Evolutionary conservation across 305 asterid genomes (phyloP), one percentile per base, ranked within the genome.

Genomic region (Fraxinus xanthoxyloides): DNA sequence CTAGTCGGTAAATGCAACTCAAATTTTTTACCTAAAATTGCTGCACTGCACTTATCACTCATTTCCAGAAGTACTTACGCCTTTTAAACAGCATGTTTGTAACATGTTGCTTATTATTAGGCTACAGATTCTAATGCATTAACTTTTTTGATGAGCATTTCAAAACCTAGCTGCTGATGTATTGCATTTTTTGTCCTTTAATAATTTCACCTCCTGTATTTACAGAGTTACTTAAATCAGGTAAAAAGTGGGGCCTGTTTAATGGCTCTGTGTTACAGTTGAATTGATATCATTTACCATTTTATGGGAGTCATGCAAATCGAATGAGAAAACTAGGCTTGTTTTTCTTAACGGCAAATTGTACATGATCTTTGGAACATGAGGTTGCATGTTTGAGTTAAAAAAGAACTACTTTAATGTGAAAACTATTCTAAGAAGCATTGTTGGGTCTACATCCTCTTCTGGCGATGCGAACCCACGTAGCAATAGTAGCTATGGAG

Each of bases 141-240:
- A 59, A 63, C 34, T 24, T 35, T 26, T 24, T 65, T 10, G 19
- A 24, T 4, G 81, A 73, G 77, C 48, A 38, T 32, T 21, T 7
- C 51, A 2, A 48, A 46, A 31, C 48, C 15, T 65, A 65, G 21
- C 30, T 69, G 59, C 21, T 43, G 7, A 61, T 13, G 32, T 15
- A 23, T 81, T 28, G 65, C 65, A 13, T 21, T 31, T 76, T 21
- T 78, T 73, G 72, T n/a, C 8, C 9, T 56, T 56, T 6, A 19
- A 56, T 54, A 46, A 77, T 51, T 82, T 36, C 70, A 70, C 74
- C 17, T 17, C 15, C 46, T 76, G 21, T 77, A 69, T 76, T 23
- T 13, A 21, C 13, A 38, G 13, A 46, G n/a, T 67, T 48, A 36
- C 75, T 54, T 32, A 65, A 26, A 65, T 65, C 9, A 34, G 35